These are phyloP conservation scores for Penicillium sp. DNA, from an alignment of 2,329 filamentous ascomycete species.

Conservation along the genomic window DNA sequence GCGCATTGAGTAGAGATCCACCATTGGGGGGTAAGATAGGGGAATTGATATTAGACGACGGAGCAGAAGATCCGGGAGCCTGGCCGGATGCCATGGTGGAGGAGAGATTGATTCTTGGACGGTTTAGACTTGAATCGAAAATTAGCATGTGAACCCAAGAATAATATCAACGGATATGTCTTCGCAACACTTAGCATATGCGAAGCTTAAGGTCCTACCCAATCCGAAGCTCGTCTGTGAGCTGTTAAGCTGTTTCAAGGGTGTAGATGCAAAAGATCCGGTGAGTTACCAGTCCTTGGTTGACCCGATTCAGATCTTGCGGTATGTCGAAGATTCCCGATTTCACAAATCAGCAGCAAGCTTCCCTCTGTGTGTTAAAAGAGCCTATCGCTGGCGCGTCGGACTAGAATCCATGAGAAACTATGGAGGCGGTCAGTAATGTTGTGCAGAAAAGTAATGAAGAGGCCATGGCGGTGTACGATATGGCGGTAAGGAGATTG, in stretches of 20 bases:
- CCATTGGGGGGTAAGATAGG: conserved; percentile 30
- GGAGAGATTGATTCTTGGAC: background rate
- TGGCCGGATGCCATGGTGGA: conserved; percentile 34
- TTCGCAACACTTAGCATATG: background rate
- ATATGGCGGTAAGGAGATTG: background rate
- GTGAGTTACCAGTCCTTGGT: background rate
- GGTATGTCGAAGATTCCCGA: background rate
- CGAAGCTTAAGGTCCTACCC: background rate
- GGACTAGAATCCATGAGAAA: background rate
- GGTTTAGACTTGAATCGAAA: background rate
- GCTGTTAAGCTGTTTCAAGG: background rate
- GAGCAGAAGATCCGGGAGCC: conserved; percentile 34
- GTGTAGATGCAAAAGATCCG: background rate
- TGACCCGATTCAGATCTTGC: background rate
- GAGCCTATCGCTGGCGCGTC: background rate
- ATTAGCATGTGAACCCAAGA: background rate
- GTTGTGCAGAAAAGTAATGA: conserved; percentile 2
- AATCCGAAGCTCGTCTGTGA: background rate
- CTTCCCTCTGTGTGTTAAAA: background rate
- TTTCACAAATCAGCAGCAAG: background rate
- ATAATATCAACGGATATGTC: background rate
- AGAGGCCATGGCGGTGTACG: background rate
- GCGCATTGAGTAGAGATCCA: conserved; percentile 30
- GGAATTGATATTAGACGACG: conserved; percentile 40
- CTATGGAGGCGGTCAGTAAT: conserved; percentile 4